phyloP scores from a whole-genome alignment of 805 yeast species.

The Saturnispora quitensis region DNA sequence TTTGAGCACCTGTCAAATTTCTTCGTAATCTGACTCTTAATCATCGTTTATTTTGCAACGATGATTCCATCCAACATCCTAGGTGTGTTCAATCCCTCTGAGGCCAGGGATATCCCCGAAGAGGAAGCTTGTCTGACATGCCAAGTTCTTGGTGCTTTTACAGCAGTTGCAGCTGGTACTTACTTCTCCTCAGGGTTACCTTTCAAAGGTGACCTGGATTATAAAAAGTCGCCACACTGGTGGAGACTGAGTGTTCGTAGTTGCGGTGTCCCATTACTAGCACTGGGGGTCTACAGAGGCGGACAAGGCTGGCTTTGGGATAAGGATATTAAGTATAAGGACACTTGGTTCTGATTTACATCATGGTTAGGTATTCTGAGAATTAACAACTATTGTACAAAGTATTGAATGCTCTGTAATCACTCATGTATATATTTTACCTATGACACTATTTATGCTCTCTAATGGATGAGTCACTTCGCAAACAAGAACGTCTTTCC shows the following conservation, averaged over 20 bases:
- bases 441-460: background rate
- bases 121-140: slow-evolving; percentile 60
- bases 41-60: background rate
- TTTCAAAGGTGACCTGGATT: slow-evolving; percentile 33
- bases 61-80: slow-evolving; percentile 38
- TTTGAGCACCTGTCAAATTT: background rate
- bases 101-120: slow-evolving; percentile 30
- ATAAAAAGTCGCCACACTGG: slow-evolving; percentile 42
- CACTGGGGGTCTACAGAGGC: slow-evolving; percentile 53
- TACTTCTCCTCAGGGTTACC: slow-evolving; percentile 52
- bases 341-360: slow-evolving; percentile 1
- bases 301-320: slow-evolving; percentile 55
- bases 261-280: slow-evolving; percentile 45
- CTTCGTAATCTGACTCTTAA: background rate
- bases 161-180: slow-evolving; percentile 51
- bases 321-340: slow-evolving; percentile 23
- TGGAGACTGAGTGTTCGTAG: slow-evolving; percentile 50
- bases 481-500: slow-evolving; percentile 69
- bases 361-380: background rate
- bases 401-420: background rate
- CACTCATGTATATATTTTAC: background rate
- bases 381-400: background rate
- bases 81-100: slow-evolving; percentile 44
- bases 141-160: slow-evolving; percentile 52
- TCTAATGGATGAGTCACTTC: background rate